These are phyloP conservation scores for Lippia alba DNA, from an alignment of 305 asterid genomes.

Conservation along the genomic window DNA sequence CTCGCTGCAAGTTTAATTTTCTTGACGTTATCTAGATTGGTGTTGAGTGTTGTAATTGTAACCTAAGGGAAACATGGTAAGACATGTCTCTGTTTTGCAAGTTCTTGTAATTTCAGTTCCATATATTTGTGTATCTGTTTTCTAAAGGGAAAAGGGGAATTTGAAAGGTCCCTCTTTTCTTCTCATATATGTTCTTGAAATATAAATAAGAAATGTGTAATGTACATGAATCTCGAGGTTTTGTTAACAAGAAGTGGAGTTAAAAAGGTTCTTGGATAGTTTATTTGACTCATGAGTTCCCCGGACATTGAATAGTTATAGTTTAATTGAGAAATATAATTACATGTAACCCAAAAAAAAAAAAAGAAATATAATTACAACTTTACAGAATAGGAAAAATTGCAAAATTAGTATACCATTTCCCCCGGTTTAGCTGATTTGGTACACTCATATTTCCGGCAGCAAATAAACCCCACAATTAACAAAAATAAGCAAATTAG, in stretches of 20 bases:
- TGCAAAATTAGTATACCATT: too few relatives aligned
- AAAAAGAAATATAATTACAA: too few relatives aligned
- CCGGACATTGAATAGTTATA: too few relatives aligned
- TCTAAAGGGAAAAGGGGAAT: not conserved
- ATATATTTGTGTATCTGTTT: not conserved
- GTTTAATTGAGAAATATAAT: too few relatives aligned
- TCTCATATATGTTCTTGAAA: not conserved
- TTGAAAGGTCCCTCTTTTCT: not conserved
- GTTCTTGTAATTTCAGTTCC: constrained; percentile 3
- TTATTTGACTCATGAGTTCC: too few relatives aligned
- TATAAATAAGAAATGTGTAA: not conserved
- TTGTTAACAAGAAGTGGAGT: not conserved
- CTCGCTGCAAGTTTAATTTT: not conserved
- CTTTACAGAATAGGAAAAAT: too few relatives aligned
- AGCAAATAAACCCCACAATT: too few relatives aligned
- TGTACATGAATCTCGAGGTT: not conserved
- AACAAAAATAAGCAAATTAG: too few relatives aligned
- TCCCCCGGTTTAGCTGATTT: too few relatives aligned
- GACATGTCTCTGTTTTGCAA: not conserved
- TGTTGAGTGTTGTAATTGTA: not conserved
- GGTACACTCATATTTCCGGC: too few relatives aligned
- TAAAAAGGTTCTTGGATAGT: too few relatives aligned
- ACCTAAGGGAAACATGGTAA: not conserved
- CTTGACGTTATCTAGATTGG: not conserved
- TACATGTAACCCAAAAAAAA: too few relatives aligned